Evolutionary conservation across 495 filamentous ascomycete species (phyloP).

Genomic region (Clavariopsis aquatica): DNA sequence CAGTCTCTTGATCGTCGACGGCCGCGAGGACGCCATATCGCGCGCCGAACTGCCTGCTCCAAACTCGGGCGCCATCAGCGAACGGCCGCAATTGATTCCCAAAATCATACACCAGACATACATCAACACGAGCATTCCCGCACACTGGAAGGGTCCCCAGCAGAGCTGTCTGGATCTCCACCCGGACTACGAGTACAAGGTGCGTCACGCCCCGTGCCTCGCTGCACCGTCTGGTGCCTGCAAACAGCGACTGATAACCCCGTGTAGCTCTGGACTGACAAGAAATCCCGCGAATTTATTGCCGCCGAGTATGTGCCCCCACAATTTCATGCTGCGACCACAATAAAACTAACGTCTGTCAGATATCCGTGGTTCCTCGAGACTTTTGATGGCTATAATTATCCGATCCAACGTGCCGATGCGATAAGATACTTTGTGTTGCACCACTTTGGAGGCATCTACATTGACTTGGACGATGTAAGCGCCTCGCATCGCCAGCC

Average conservation of each 20-base stretch:
- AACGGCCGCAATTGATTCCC: slow-evolving; percentile 68
- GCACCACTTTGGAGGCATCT: slow-evolving; percentile 78
- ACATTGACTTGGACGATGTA: slow-evolving; percentile 88
- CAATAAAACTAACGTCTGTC: slow-evolving; percentile 11
- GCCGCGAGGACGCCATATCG: slow-evolving; percentile 48
- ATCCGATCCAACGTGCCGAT: slow-evolving; percentile 83
- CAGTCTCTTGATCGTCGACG: slow-evolving; percentile 48
- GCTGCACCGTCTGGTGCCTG: slow-evolving; percentile 3
- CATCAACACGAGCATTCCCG: slow-evolving; percentile 73
- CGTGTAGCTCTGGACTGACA: slow-evolving; percentile 78
- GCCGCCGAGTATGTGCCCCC: slow-evolving; percentile 44
- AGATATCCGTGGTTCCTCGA: slow-evolving; percentile 86
- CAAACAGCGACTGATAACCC: slow-evolving; percentile 26
- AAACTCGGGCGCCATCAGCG: slow-evolving; percentile 49
- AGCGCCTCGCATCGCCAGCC: slow-evolving; percentile 37
- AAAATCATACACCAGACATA: slow-evolving; percentile 93
- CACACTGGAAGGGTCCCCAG: slow-evolving; percentile 71
- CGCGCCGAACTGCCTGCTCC: slow-evolving; percentile 48
- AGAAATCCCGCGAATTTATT: slow-evolving; percentile 73
- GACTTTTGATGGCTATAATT: slow-evolving; percentile 78
- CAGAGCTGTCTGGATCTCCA: slow-evolving; percentile 75
- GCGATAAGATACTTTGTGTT: slow-evolving; percentile 88
- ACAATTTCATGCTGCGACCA: not conserved
- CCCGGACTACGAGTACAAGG: slow-evolving; percentile 78
- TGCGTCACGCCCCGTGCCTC: slow-evolving; percentile 44